phyloP scores from a whole-genome alignment of 2,329 filamentous ascomycete genomes.

The Ceratocystis variospora region DNA sequence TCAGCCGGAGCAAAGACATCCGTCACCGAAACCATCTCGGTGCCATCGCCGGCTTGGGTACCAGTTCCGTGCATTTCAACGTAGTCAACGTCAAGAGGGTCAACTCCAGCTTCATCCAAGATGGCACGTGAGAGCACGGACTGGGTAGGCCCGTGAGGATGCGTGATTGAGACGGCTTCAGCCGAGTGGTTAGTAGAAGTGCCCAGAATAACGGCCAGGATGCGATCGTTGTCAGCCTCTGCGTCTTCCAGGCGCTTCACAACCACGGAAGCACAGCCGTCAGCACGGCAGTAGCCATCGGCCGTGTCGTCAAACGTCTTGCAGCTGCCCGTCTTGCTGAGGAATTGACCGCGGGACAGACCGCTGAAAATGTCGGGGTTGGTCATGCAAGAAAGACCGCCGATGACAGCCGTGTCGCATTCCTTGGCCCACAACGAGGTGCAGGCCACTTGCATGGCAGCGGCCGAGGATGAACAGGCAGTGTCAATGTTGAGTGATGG shows the following conservation, averaged over 20 bases:
- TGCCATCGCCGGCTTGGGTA: slow-evolving; percentile 70
- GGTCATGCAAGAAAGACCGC: slow-evolving; percentile 64
- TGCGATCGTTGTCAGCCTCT: slow-evolving; percentile 60
- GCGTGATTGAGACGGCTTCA: slow-evolving; percentile 69
- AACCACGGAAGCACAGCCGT: slow-evolving; percentile 59
- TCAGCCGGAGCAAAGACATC: slow-evolving; percentile 37
- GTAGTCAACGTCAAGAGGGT: slow-evolving; percentile 65
- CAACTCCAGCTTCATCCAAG: slow-evolving; percentile 57
- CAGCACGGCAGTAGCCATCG: slow-evolving; percentile 71
- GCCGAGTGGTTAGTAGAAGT: slow-evolving; percentile 71
- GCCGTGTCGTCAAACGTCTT: slow-evolving; percentile 71
- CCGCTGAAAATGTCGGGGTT: slow-evolving; percentile 71
- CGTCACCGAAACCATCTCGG: slow-evolving; percentile 67
- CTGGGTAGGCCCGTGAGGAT: slow-evolving; percentile 66
- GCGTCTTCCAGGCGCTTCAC: slow-evolving; percentile 72
- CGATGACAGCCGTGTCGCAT: slow-evolving; percentile 67
- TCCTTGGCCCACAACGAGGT: slow-evolving; percentile 61
- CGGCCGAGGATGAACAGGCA: slow-evolving; percentile 61
- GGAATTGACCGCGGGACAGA: slow-evolving; percentile 61
- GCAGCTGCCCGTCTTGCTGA: slow-evolving; percentile 62
- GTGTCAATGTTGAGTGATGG: slow-evolving; percentile 62
- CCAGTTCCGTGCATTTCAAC: slow-evolving; percentile 86
- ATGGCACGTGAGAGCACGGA: slow-evolving; percentile 56
- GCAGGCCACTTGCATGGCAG: slow-evolving; percentile 56
- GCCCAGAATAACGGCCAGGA: slow-evolving; percentile 61